A percentile compares a stretch with the other conserved stretches of the same genome.
Evolutionary conservation across 768 basidiomycete species (phyloP).

Genomic region (Rhodocollybia butyracea): DNA sequence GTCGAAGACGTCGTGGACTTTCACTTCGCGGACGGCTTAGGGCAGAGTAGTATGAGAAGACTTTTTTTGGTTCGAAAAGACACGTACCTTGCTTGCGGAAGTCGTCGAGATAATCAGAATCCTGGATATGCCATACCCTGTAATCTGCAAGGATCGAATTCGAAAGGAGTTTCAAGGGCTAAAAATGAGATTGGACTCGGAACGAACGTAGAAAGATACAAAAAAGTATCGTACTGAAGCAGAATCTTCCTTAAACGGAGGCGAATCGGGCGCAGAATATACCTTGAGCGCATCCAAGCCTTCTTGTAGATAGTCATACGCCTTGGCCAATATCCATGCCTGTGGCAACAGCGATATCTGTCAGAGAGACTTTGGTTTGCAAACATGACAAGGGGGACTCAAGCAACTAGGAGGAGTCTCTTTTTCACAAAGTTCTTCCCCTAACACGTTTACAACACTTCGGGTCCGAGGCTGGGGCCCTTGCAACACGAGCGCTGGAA

Average conservation of each 20-base stretch:
- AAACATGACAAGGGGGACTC: neutral
- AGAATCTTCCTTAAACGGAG: neutral
- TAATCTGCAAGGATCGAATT: neutral
- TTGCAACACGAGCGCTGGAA: neutral
- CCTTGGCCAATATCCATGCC: neutral
- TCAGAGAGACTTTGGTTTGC: neutral
- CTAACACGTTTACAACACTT: neutral
- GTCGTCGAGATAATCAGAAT: neutral
- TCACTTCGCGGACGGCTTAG: neutral
- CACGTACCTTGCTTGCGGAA: neutral
- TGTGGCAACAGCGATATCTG: neutral
- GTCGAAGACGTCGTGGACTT: neutral
- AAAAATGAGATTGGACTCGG: no score
- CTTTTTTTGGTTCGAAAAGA: neutral
- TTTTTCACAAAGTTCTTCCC: neutral
- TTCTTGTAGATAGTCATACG: neutral
- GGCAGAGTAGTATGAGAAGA: neutral
- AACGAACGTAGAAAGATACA: neutral
- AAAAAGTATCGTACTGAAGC: neutral
- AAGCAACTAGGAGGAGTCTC: neutral
- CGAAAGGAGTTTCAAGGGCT: neutral
- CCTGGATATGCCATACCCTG: neutral
- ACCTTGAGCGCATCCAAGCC: neutral
- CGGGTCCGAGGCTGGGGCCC: neutral
- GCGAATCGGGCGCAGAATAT: neutral